These are phyloP conservation scores for Dactylella cylindrospora DNA, from an alignment of 2,329 filamentous ascomycete species.

Conservation along the genomic window DNA sequence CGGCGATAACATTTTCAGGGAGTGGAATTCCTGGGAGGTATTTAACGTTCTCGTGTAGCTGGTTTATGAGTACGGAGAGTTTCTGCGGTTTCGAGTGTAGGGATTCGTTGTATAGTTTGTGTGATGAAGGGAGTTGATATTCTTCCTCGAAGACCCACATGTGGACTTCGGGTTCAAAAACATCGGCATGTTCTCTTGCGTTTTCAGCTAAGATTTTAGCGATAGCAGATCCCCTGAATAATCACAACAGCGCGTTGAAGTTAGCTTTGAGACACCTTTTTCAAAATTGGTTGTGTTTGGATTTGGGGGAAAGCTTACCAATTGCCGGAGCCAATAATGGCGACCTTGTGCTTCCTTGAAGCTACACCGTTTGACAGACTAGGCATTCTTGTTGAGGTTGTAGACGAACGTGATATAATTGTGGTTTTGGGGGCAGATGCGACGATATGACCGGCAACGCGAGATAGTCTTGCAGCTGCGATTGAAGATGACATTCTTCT, in stretches of 20 bases:
- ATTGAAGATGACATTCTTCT: slow-evolving; percentile 34
- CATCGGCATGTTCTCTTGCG: slow-evolving; percentile 69
- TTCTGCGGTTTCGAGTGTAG: slow-evolving; percentile 70
- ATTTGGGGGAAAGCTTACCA: slow-evolving; percentile 62
- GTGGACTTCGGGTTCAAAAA: slow-evolving; percentile 87
- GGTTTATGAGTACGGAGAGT: slow-evolving; percentile 88
- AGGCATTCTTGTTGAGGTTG: slow-evolving; percentile 1
- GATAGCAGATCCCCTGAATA: slow-evolving; percentile 84
- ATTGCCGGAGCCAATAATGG: slow-evolving; percentile 92
- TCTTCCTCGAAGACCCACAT: slow-evolving; percentile 99
- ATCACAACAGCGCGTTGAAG: slow-evolving; percentile 21
- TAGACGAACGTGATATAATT: neutral
- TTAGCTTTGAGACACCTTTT: slow-evolving; percentile 6
- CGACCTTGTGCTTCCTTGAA: slow-evolving; percentile 80
- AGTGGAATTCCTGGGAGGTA: slow-evolving; percentile 88
- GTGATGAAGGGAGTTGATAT: slow-evolving; percentile 70
- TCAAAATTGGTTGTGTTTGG: slow-evolving; percentile 4
- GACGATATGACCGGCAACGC: slow-evolving; percentile 31
- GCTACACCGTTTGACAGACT: slow-evolving; percentile 8
- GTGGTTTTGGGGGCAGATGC: slow-evolving; percentile 3
- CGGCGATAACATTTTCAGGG: slow-evolving; percentile 79
- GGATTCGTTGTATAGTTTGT: slow-evolving; percentile 69
- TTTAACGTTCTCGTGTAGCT: slow-evolving; percentile 92
- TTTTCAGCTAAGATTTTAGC: slow-evolving; percentile 97
- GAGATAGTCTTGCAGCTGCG: slow-evolving; percentile 27